Conservation (phyloP, 2,329 filamentous ascomycete species). For the Helotiales sp. region DNA sequence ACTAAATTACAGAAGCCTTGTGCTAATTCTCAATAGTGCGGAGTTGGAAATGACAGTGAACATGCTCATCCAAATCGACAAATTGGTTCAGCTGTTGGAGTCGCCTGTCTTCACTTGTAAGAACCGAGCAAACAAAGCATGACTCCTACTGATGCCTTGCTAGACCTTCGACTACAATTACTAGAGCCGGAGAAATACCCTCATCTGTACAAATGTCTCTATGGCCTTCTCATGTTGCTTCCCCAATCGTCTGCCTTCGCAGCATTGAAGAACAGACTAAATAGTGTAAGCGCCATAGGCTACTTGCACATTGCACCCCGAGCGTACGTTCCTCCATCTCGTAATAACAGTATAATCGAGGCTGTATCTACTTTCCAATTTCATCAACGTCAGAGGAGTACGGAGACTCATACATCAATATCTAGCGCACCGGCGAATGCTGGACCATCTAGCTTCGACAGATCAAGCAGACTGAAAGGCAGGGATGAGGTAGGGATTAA, state of each 20-base stretch:
- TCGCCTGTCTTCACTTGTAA: constrained; percentile 96
- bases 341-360: constrained; percentile 37
- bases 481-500: constrained; percentile 81
- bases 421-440: constrained; percentile 48
- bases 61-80: constrained; percentile 98
- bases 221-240: constrained; percentile 95
- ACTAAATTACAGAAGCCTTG: background rate
- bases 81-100: constrained; percentile 93
- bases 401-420: constrained; percentile 34
- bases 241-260: constrained; percentile 97
- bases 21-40: constrained; percentile 58
- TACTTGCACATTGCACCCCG: constrained; percentile 83
- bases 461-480: constrained; percentile 75
- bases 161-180: constrained; percentile 90
- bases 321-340: constrained; percentile 61
- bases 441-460: constrained; percentile 61
- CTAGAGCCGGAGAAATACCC: constrained; percentile 94
- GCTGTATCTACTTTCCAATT: constrained; percentile 33
- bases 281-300: constrained; percentile 95
- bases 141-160: constrained; percentile 18
- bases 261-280: constrained; percentile 91
- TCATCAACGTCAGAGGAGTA: constrained; percentile 34
- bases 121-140: constrained; percentile 32
- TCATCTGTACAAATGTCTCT: constrained; percentile 95
- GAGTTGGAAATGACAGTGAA: constrained; percentile 99